Conservation (phyloP, 805 yeast species). For the Zygotorulaspora florentina region DNA sequence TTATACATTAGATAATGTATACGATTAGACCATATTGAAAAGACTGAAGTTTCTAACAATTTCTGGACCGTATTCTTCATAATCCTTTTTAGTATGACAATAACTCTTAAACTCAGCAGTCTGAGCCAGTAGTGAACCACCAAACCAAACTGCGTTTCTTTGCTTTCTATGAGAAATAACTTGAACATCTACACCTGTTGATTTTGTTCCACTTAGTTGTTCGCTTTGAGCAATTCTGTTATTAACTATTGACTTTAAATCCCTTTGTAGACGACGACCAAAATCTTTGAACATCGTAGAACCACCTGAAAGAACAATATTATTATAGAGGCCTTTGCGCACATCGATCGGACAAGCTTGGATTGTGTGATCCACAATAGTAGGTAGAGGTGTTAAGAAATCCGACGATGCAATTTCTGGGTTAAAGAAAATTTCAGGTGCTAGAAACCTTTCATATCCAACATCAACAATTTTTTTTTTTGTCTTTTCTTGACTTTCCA, state of each 20-base stretch:
- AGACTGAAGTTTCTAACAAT: slow-evolving; percentile 95
- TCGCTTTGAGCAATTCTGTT: slow-evolving; percentile 84
- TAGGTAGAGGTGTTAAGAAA: slow-evolving; percentile 91
- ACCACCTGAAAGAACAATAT: slow-evolving; percentile 95
- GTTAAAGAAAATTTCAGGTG: slow-evolving; percentile 98
- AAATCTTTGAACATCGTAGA: slow-evolving; percentile 98
- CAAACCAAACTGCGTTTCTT: slow-evolving; percentile 99
- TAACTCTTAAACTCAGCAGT: slow-evolving; percentile 94
- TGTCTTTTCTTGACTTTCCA: slow-evolving; percentile 69
- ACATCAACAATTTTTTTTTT: slow-evolving; percentile 73
- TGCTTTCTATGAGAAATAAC: slow-evolving; percentile 97
- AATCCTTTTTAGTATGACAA: slow-evolving; percentile 95
- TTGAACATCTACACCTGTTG: slow-evolving; percentile 94
- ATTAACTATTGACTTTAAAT: slow-evolving; percentile 79
- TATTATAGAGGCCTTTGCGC: slow-evolving; percentile 91
- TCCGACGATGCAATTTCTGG: slow-evolving; percentile 97
- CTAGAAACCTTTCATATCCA: slow-evolving; percentile 95
- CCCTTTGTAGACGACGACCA: slow-evolving; percentile 96
- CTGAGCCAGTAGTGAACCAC: slow-evolving; percentile 95
- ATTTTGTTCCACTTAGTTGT: slow-evolving; percentile 62
- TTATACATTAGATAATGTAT: no score
- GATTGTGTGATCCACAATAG: slow-evolving; percentile 91
- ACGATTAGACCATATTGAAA: slow-evolving; percentile 72
- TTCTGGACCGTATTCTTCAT: slow-evolving; percentile 96
- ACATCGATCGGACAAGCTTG: slow-evolving; percentile 97